Evolutionary conservation across 129 eudicot species (phyloP), one percentile per base, ranked within the genome.

Genomic region (Erigeron canadensis): DNA sequence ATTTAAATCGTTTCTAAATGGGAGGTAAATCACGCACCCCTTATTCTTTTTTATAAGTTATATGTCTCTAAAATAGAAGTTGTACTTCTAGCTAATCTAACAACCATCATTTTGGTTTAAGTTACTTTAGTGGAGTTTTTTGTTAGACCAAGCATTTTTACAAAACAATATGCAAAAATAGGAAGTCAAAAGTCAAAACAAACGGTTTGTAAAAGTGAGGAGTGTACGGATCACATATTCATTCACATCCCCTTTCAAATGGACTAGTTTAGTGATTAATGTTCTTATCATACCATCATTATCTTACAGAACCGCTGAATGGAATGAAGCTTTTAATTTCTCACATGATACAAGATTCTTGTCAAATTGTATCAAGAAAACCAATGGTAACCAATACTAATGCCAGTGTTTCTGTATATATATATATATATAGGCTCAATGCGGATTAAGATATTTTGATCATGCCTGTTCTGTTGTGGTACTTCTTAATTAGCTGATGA

Each of bases 311-410:
- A 84, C 89, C 60, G 89, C 82, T 43, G 96, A 87, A 73, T 87
- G 96, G 96, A 70, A 90, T 63, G 79, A 73, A 13, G 88, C 96
- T 40, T 90, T 90, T 42, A 75, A 90, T 77, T 87, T 90, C 75
- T 87, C 96, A 0, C 66, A 39, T 56, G 79, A 90, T 66, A 80
- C 90, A 16, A 28, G 71, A 22, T 90, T 87, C 79, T 56, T 90
- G 78, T 58, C 85, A 2, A 69, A 72, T 4, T 87, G 96, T 67
- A 58, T 81, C 68, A 57, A 69, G 61, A 71, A 22, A 59, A 81
- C 83, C 53, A 75, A 75, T 37, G 96, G 96, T 87, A 75, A 38
- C 37, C 15, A 17, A 3, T 67, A n/a, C n/a, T 39, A 28, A 28
- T 28, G 34, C 34, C 34, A 28, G 34, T 28, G 54, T 22, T 60